Conservation (phyloP, 2,329 filamentous ascomycete genomes). For the Botrytis squamosa region DNA sequence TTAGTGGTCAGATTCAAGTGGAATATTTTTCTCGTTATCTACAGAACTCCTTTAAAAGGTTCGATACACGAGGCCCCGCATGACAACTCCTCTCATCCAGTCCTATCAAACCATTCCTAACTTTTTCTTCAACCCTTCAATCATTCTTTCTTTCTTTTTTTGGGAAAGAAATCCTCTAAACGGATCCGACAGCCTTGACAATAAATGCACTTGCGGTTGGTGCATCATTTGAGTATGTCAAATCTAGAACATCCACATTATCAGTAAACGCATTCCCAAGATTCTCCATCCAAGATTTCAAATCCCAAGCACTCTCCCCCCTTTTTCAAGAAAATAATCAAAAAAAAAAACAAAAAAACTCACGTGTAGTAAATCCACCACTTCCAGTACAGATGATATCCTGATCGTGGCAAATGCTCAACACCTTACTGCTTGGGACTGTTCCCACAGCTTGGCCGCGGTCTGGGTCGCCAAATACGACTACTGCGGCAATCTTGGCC, state of each 20-base stretch:
- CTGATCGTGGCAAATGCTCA: conserved; percentile 23
- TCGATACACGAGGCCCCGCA: neutral
- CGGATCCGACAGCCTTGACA: conserved; percentile 12
- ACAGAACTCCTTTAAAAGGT: neutral
- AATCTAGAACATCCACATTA: conserved; percentile 43
- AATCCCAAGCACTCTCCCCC: fast-evolving
- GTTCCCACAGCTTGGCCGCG: conserved; percentile 23
- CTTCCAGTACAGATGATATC: conserved; percentile 5
- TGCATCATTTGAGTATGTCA: conserved; percentile 43
- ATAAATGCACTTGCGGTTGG: conserved; percentile 42
- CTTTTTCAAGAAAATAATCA: neutral
- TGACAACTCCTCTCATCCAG: neutral
- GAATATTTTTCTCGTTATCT: too few relatives aligned
- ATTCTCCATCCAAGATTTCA: neutral
- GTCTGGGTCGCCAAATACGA: conserved; percentile 46
- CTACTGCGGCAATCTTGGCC: conserved; percentile 42
- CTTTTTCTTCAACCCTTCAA: neutral
- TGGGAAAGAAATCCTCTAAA: neutral
- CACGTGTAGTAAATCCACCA: conserved; percentile 10
- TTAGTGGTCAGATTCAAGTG: neutral
- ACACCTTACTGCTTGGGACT: neutral
- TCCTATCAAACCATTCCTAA: neutral
- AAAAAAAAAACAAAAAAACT: neutral
- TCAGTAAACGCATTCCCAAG: conserved; percentile 39
- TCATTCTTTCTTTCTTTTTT: neutral